phyloP scores from a whole-genome alignment of 768 basidiomycete genomes.

The Piloderma croceum region DNA sequence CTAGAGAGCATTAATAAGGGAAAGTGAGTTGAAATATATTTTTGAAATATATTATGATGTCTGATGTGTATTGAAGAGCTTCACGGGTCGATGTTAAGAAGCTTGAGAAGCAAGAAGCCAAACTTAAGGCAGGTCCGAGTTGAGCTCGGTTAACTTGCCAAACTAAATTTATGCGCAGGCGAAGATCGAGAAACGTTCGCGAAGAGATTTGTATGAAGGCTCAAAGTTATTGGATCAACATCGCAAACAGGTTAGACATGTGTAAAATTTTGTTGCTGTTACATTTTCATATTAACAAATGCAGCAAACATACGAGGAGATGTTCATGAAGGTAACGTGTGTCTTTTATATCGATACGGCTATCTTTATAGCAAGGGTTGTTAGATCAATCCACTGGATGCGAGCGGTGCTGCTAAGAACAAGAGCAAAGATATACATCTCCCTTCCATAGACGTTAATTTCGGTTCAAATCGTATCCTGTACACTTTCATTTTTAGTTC shows the following conservation, averaged over 20 bases:
- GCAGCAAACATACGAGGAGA: conserved; percentile 95
- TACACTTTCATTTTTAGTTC: conserved; percentile 27
- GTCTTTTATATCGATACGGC: background rate
- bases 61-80: conserved; percentile 43
- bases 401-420: conserved; percentile 70
- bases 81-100: conserved; percentile 93
- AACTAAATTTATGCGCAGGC: conserved; percentile 53
- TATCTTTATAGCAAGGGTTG: background rate
- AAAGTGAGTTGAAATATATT: conserved; percentile 51
- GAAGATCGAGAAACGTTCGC: conserved; percentile 95
- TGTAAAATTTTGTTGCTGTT: background rate
- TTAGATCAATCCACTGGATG: conserved; percentile 90
- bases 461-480: conserved; percentile 93
- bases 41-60: conserved; percentile 12
- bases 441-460: conserved; percentile 91
- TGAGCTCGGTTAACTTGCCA: too few relatives aligned
- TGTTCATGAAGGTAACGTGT: conserved; percentile 85
- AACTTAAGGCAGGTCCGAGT: conserved; percentile 60
- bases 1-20: conserved; percentile 91
- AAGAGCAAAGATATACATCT: conserved; percentile 98
- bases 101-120: conserved; percentile 94
- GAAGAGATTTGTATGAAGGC: conserved; percentile 89
- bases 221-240: conserved; percentile 91
- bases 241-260: conserved; percentile 80
- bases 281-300: background rate